Evolutionary conservation across 345 rosid genomes (phyloP).

Genomic region (Eucalyptus marginata): DNA sequence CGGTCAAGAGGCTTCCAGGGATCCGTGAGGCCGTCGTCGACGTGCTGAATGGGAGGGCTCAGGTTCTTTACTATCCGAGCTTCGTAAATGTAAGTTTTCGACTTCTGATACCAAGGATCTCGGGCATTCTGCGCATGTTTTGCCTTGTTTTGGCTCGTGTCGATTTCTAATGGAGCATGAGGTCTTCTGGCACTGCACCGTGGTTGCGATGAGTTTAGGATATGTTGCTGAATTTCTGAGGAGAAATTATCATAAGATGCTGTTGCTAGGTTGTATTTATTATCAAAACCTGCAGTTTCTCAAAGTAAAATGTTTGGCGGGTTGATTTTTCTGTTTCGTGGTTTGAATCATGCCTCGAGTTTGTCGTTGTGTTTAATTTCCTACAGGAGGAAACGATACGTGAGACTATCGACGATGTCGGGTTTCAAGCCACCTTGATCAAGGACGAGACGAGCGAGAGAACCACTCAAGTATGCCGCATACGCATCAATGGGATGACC

Average conservation of each 20-base stretch:
- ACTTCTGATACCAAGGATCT: neutral
- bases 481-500: constrained; percentile 82
- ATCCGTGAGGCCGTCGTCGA: constrained; percentile 68
- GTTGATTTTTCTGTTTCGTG: neutral
- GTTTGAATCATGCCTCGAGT: neutral
- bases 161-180: neutral
- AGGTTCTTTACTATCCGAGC: constrained; percentile 49
- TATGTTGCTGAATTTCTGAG: neutral
- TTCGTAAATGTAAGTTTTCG: constrained; percentile 41
- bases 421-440: constrained; percentile 57
- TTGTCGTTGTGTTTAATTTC: neutral
- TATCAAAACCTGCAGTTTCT: neutral
- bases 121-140: neutral
- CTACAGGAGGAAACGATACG: constrained; percentile 71
- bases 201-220: neutral
- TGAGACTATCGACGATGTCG: constrained; percentile 79
- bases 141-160: neutral
- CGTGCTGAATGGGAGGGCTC: constrained; percentile 56
- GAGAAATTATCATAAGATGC: neutral
- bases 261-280: neutral
- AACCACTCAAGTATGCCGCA: constrained; percentile 50
- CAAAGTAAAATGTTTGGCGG: neutral
- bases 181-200: neutral
- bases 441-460: constrained; percentile 38
- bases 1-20: constrained; percentile 79